Conservation (phyloP, 202 grass and related monocot genomes). For the Tripidium arundinaceum region DNA sequence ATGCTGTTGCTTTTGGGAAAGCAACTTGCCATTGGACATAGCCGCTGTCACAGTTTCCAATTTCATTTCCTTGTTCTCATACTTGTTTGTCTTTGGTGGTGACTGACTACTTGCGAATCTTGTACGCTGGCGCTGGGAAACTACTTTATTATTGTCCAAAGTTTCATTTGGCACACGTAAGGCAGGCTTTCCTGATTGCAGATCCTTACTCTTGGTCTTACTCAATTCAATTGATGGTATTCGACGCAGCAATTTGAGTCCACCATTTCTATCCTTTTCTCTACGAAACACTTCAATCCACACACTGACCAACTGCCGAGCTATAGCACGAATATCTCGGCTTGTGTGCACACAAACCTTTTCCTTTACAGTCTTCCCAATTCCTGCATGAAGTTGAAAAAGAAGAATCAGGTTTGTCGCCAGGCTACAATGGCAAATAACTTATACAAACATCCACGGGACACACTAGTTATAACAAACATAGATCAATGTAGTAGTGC, state of each 20-base stretch:
- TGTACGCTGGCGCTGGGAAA: conserved; percentile 20
- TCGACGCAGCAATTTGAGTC: conserved; percentile 59
- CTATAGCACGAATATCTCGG: conserved; percentile 96
- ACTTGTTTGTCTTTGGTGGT: conserved; percentile 45
- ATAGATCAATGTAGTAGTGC: conserved; percentile 17
- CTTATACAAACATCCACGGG: conserved; percentile 4
- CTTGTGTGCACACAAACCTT: conserved; percentile 99
- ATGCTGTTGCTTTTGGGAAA: conserved; percentile 47
- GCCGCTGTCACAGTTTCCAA: conserved; percentile 39
- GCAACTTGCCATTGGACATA: conserved; percentile 51
- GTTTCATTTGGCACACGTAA: conserved; percentile 35
- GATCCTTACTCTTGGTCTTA: conserved; percentile 54
- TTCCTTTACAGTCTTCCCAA: conserved; percentile 92
- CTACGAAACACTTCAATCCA: conserved; percentile 98
- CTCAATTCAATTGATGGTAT: conserved; percentile 49
- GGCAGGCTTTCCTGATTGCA: conserved; percentile 45
- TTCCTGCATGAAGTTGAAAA: conserved; percentile 52
- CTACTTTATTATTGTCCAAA: conserved; percentile 36
- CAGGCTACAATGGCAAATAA: not conserved
- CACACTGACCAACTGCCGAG: conserved; percentile 82
- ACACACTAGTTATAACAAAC: not conserved
- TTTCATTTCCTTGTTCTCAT: conserved; percentile 56
- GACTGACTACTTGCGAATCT: conserved; percentile 35
- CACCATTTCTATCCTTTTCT: conserved; percentile 85
- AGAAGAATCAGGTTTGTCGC: conserved; percentile 17